Base-by-base conservation (phyloP, 306 rosid species). In the Begonia peltatifolia region DNA sequence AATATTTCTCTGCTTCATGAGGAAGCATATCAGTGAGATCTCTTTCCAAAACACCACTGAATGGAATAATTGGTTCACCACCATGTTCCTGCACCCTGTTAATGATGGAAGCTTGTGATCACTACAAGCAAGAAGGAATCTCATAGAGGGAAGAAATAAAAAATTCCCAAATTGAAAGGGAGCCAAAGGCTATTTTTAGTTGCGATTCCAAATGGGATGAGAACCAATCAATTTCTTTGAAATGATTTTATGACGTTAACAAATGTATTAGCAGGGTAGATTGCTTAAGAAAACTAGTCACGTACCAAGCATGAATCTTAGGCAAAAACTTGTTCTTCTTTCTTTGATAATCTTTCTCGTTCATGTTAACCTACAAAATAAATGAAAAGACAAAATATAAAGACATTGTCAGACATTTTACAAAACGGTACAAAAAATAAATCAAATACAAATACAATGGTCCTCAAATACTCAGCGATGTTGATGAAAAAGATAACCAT, bases 81-180 rank as follows among this genome's bases (percentile, higher is more conserved):
- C 99, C 99, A 46, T 90, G 95, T 76, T 86, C 99, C 80, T 90
- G 99, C 56, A 90, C 96, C 99, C 99, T 90, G 76, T 41, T 58
- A 62, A 63, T 55, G 52, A 67, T 55, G 44, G 46, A 13, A 44
- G 17, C 56, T 59, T 38, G 47, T 46, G 42, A 72, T 47, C 22
- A 44, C 20, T 47, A 41, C 25, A 10, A 52, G 52, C 25, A 65
- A 57, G 36, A 50, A 41, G 9, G 38, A 30, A 30, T 30, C 38
- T 30, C 38, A 7, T 30, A 30, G 38, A 30, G 38, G 38, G 38
- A 30, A 30, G 38, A 30, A 30, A 30, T 5, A 5, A 30, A 30
- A 25, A 30, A 5, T 30, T 30, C 38, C 7, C 38, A 30, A 30
- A 30, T 30, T 30, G 7, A 30, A 30, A 30, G 8, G 38, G 9